phyloP scores from a whole-genome alignment of 2,329 filamentous ascomycete species.

The Nectriaceae sp. region DNA sequence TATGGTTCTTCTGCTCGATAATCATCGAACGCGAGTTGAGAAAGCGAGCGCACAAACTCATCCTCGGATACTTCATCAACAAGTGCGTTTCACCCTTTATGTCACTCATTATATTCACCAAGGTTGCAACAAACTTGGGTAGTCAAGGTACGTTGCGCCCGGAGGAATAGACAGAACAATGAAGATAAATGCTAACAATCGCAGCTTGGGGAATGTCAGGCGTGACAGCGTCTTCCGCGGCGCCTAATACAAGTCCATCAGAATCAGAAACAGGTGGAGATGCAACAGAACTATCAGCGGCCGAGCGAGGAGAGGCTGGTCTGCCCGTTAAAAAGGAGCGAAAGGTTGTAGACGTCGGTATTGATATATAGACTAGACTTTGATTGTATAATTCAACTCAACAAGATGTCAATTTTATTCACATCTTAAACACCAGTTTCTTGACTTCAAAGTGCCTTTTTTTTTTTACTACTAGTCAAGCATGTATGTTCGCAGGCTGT shows the following conservation, averaged over 20 bases:
- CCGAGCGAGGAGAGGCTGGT: conserved; percentile 13
- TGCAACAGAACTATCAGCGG: conserved; percentile 7
- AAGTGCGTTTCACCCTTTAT: conserved; percentile 22
- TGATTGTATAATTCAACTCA: too few species aligned
- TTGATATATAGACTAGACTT: not conserved
- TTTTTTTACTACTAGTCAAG: too few species aligned
- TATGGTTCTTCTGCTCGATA: conserved; percentile 22
- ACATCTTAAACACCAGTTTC: too few species aligned
- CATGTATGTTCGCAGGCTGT: too few species aligned
- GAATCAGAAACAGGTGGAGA: not conserved
- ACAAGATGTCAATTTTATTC: too few species aligned
- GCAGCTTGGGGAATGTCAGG: conserved; percentile 23
- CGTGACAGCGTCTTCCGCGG: conserved; percentile 20
- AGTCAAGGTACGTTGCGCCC: conserved; percentile 14
- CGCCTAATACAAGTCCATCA: too few species aligned
- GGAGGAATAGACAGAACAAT: not conserved
- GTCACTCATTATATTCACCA: conserved; percentile 26
- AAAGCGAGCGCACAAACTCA: conserved; percentile 18
- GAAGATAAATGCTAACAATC: not conserved
- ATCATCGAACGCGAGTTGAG: conserved; percentile 16
- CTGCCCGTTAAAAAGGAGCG: not conserved
- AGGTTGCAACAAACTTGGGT: conserved; percentile 21
- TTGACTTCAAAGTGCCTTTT: too few species aligned
- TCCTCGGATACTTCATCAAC: conserved; percentile 19
- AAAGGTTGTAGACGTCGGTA: not conserved